Percentiles rank a stretch among this genome's conserved stretches.
Evolutionary conservation across 768 basidiomycete species (phyloP).

Genomic region (Cantharellus anzutake): DNA sequence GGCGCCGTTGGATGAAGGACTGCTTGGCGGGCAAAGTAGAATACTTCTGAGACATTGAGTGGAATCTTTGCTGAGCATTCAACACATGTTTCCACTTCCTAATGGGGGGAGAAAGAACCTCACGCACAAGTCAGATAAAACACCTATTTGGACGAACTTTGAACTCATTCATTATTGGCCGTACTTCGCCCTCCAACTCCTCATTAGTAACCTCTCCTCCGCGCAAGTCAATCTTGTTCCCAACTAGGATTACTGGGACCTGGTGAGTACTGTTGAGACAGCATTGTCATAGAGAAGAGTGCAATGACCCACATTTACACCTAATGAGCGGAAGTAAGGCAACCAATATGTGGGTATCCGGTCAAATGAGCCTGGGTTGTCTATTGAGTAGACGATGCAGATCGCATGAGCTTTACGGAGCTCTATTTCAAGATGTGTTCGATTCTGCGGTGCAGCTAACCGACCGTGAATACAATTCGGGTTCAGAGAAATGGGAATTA

Average conservation of each 20-base stretch:
- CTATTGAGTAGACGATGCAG: slow-evolving; percentile 91
- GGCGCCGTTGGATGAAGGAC: slow-evolving; percentile 94
- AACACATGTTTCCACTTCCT: slow-evolving; percentile 98
- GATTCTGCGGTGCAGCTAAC: slow-evolving; percentile 69
- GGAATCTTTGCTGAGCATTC: slow-evolving; percentile 88
- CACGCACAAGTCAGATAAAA: background rate
- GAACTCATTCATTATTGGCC: slow-evolving; percentile 97
- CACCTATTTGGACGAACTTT: slow-evolving; percentile 35
- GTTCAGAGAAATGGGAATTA: slow-evolving; percentile 20
- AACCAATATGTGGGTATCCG: slow-evolving; percentile 98
- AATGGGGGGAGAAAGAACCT: background rate
- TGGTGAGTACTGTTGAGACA: slow-evolving; percentile 15
- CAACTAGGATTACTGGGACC: slow-evolving; percentile 93
- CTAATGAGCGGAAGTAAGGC: slow-evolving; percentile 82
- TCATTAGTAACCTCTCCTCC: slow-evolving; percentile 89
- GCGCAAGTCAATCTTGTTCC: slow-evolving; percentile 94
- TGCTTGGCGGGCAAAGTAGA: slow-evolving; percentile 97
- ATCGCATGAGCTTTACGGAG: slow-evolving; percentile 97
- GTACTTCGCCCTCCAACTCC: slow-evolving; percentile 82
- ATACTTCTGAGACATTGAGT: slow-evolving; percentile 88
- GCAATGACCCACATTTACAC: slow-evolving; percentile 59
- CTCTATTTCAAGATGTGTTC: slow-evolving; percentile 79
- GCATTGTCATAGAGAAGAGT: background rate
- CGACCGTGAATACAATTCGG: background rate
- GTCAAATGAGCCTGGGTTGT: slow-evolving; percentile 91